Percentiles rank a stretch among this genome's conserved stretches.
Evolutionary conservation across 176 grass and related monocot species (phyloP).

Genomic region (Paspalum vaginatum): DNA sequence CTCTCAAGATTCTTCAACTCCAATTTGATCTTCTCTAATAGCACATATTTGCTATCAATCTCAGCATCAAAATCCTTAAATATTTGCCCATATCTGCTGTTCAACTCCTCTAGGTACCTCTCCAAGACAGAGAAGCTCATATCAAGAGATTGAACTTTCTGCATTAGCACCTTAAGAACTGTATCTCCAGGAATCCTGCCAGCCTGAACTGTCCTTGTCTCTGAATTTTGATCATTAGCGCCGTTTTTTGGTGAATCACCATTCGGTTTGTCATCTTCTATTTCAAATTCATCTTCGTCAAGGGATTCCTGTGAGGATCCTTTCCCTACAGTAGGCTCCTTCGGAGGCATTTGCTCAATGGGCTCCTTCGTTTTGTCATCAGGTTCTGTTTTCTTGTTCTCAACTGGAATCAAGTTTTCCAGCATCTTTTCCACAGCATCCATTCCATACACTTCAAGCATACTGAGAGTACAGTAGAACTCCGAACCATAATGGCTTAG

Average conservation of each 20-base stretch:
- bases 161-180: slow-evolving; percentile 92
- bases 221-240: slow-evolving; percentile 53
- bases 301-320: slow-evolving; percentile 50
- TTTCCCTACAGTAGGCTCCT: slow-evolving; percentile 53
- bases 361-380: slow-evolving; percentile 54
- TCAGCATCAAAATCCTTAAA: slow-evolving; percentile 96
- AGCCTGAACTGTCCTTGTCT: slow-evolving; percentile 65
- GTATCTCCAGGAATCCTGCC: slow-evolving; percentile 93
- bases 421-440: slow-evolving; percentile 99
- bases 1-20: slow-evolving; percentile 76
- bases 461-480: slow-evolving; percentile 92
- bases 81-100: slow-evolving; percentile 91
- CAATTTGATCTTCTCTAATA: slow-evolving; percentile 67
- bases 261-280: slow-evolving; percentile 59
- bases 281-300: slow-evolving; percentile 58
- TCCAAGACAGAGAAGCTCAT: slow-evolving; percentile 94
- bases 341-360: slow-evolving; percentile 47
- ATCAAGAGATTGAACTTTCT: slow-evolving; percentile 97
- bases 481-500: slow-evolving; percentile 92
- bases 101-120: slow-evolving; percentile 88
- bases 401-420: slow-evolving; percentile 89
- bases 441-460: slow-evolving; percentile 92
- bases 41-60: slow-evolving; percentile 65
- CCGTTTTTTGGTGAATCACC: slow-evolving; percentile 43
- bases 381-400: slow-evolving; percentile 64